Conservation (phyloP, 2,329 filamentous ascomycete species). For the Onygenales sp. region DNA sequence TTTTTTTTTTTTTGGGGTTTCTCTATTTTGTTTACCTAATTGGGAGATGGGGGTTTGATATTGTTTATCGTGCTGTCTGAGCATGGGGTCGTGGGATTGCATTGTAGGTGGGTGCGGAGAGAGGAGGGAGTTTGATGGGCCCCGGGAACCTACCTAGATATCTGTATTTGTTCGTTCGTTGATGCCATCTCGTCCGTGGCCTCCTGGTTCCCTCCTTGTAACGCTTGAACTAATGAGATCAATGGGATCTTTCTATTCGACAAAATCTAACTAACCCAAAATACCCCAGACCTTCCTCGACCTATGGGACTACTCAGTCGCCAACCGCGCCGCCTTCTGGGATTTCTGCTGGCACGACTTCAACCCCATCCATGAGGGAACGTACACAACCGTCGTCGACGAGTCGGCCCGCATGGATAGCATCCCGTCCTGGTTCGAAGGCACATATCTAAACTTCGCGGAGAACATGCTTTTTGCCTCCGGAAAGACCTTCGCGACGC, state of each 20-base stretch:
- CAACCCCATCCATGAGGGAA: conserved; percentile 55
- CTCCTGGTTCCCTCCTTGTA: too few relatives aligned
- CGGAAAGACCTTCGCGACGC: conserved; percentile 27
- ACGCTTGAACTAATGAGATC: too few relatives aligned
- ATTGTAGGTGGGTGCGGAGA: too few relatives aligned
- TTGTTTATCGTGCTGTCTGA: too few relatives aligned
- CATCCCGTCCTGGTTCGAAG: conserved; percentile 69
- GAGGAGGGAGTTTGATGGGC: too few relatives aligned
- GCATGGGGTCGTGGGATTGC: too few relatives aligned
- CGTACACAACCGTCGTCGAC: conserved; percentile 54
- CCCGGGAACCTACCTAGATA: too few relatives aligned
- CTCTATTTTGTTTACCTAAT: neutral
- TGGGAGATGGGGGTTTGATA: neutral
- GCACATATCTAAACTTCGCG: conserved; percentile 64
- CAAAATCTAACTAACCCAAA: neutral
- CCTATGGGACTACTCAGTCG: conserved; percentile 60
- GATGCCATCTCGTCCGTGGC: too few relatives aligned
- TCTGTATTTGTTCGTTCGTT: too few relatives aligned
- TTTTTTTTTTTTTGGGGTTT: neutral
- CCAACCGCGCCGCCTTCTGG: conserved; percentile 56
- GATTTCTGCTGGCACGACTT: conserved; percentile 51
- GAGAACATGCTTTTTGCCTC: conserved; percentile 65
- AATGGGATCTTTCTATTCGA: too few relatives aligned
- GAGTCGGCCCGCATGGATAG: conserved; percentile 59
- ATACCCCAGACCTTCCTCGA: conserved; percentile 53